Evolutionary conservation across 2,329 filamentous ascomycete genomes (phyloP).

Genomic region (Aspergillus sp.): DNA sequence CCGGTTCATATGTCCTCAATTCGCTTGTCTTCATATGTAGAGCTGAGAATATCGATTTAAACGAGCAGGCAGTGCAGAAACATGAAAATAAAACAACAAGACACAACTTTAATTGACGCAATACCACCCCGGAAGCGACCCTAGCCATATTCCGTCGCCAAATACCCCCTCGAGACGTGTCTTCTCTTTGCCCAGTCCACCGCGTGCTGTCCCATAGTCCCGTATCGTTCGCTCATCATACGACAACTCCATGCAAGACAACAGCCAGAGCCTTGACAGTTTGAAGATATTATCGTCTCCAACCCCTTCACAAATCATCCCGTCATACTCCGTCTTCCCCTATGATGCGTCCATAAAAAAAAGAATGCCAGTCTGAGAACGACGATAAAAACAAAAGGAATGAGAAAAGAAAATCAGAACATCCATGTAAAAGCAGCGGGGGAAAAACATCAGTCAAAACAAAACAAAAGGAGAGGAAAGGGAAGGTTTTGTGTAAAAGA

Average conservation of each 20-base stretch:
- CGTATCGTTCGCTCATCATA: slow-evolving; percentile 11
- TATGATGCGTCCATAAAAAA: slow-evolving; percentile 27
- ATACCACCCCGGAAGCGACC: slow-evolving; percentile 49
- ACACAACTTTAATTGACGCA: slow-evolving; percentile 36
- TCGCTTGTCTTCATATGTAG: slow-evolving; percentile 1
- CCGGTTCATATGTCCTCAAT: not conserved
- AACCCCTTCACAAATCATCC: slow-evolving; percentile 20
- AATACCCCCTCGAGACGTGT: slow-evolving; percentile 17
- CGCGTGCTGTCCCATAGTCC: slow-evolving; percentile 1
- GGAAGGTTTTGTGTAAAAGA: slow-evolving; percentile 12
- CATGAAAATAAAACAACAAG: slow-evolving; percentile 15
- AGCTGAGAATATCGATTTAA: slow-evolving; percentile 14
- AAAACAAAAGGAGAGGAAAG: slow-evolving; percentile 12
- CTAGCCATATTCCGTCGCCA: slow-evolving; percentile 47
- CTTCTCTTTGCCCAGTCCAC: slow-evolving; percentile 10
- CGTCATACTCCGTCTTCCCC: slow-evolving; percentile 27
- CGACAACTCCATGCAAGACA: not conserved
- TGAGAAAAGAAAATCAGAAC: slow-evolving; percentile 12
- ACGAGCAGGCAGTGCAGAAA: slow-evolving; percentile 1
- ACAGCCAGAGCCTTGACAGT: slow-evolving; percentile 13
- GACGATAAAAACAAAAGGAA: slow-evolving; percentile 6
- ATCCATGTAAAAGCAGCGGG: not conserved
- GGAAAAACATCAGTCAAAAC: not conserved
- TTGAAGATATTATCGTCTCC: slow-evolving; percentile 15
- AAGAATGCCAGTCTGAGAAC: slow-evolving; percentile 16